These are phyloP conservation scores for Phytopythium litorale DNA, from an alignment of 352 stramenopile species.

Conservation along the genomic window DNA sequence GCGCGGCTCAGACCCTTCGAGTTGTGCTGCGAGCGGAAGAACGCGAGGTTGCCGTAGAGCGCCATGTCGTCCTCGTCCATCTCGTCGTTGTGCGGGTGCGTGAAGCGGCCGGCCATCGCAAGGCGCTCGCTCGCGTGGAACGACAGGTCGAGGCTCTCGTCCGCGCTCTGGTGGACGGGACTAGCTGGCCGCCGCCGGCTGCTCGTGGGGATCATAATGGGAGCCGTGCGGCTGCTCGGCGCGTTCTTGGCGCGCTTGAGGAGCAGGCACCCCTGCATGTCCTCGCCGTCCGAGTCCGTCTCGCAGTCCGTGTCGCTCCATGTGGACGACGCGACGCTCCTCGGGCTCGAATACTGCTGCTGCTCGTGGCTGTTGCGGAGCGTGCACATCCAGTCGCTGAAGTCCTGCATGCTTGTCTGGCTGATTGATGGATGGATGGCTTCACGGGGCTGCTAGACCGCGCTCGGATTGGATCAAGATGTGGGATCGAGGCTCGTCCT, in stretches of 20 bases:
- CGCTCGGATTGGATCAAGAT: not conserved
- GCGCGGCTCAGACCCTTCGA: slow-evolving; percentile 9
- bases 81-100: slow-evolving; percentile 21
- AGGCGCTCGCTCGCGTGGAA: slow-evolving; percentile 32
- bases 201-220: slow-evolving; percentile 48
- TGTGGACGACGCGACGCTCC: slow-evolving; percentile 38
- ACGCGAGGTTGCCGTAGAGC: slow-evolving; percentile 65
- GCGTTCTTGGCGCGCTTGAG: slow-evolving; percentile 21
- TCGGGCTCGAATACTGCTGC: slow-evolving; percentile 4
- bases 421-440: slow-evolving; percentile 3
- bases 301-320: slow-evolving; percentile 48
- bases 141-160: slow-evolving; percentile 24
- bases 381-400: slow-evolving; percentile 46
- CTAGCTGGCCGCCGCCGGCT: slow-evolving; percentile 13
- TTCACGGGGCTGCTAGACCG: not conserved
- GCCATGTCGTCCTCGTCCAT: slow-evolving; percentile 59
- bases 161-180: slow-evolving; percentile 12
- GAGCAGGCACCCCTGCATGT: slow-evolving; percentile 15
- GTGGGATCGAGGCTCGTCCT: not conserved
- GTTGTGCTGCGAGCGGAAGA: slow-evolving; percentile 54
- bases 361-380: slow-evolving; percentile 26
- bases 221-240: slow-evolving; percentile 36
- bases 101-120: slow-evolving; percentile 20
- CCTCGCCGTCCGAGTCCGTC: slow-evolving; percentile 34
- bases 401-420: slow-evolving; percentile 32